Evolutionary conservation across 2,329 filamentous ascomycete species (phyloP).

Genomic region (Cordyceps pruinosa): DNA sequence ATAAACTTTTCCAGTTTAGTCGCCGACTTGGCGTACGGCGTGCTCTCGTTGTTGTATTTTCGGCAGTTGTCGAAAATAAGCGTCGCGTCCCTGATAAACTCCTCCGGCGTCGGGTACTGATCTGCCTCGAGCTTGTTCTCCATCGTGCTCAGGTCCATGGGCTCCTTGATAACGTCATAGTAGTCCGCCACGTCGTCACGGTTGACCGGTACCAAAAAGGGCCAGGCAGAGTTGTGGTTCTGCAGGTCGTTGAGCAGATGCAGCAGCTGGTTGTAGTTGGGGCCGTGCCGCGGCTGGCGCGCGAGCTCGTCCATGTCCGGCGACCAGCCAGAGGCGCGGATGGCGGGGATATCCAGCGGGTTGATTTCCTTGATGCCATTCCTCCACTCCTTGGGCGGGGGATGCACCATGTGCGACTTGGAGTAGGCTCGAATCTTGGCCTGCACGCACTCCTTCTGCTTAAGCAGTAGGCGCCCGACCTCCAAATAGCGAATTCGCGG

Average conservation of each 20-base stretch:
- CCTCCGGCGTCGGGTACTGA: slow-evolving; percentile 82
- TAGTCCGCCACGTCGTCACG: slow-evolving; percentile 97
- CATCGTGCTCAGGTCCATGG: slow-evolving; percentile 96
- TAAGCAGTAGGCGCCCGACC: slow-evolving; percentile 84
- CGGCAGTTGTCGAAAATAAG: slow-evolving; percentile 93
- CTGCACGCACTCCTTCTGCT: slow-evolving; percentile 92
- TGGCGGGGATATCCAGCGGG: slow-evolving; percentile 77
- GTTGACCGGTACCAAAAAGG: slow-evolving; percentile 89
- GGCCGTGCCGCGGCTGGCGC: slow-evolving; percentile 88
- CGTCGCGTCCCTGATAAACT: slow-evolving; percentile 82
- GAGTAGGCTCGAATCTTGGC: slow-evolving; percentile 91
- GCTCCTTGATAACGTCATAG: slow-evolving; percentile 95
- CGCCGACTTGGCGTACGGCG: slow-evolving; percentile 89
- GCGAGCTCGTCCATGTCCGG: slow-evolving; percentile 97
- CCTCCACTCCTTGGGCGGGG: slow-evolving; percentile 80
- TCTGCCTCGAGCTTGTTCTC: slow-evolving; percentile 92
- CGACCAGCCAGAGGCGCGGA: slow-evolving; percentile 89
- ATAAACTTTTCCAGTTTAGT: slow-evolving; percentile 91
- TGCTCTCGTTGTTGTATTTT: slow-evolving; percentile 93
- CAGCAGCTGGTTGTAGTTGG: slow-evolving; percentile 90
- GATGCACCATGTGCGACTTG: slow-evolving; percentile 80
- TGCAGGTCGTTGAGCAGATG: slow-evolving; percentile 92
- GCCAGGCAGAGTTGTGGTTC: slow-evolving; percentile 89
- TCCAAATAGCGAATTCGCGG: slow-evolving; percentile 92
- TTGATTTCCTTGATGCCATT: slow-evolving; percentile 70